Evolutionary conservation across 169 alveolate species (phyloP).

Genomic region (Plasmodium knowlesi): DNA sequence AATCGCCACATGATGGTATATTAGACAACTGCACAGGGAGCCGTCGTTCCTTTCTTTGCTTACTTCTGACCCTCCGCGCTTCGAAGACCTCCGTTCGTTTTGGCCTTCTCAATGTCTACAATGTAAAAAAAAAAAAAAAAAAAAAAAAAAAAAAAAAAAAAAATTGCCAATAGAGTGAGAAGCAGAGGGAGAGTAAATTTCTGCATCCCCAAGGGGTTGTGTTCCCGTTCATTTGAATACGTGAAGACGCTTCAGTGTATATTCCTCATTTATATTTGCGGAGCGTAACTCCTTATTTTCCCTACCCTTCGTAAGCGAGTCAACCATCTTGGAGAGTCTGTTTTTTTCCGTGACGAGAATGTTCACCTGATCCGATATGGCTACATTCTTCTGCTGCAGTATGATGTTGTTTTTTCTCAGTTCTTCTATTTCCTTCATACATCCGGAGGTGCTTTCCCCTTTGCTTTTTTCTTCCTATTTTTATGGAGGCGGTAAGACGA

Average conservation of each 20-base stretch:
- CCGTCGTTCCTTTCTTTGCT: background rate
- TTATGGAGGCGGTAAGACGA: background rate
- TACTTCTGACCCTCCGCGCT: constrained; percentile 7
- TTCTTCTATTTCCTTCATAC: constrained; percentile 40
- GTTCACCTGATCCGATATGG: constrained; percentile 36
- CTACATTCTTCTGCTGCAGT: constrained; percentile 22
- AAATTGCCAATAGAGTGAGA: background rate
- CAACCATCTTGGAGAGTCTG: constrained; percentile 54
- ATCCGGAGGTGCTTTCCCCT: background rate
- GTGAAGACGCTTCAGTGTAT: background rate
- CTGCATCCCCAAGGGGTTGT: background rate
- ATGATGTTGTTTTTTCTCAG: constrained; percentile 10
- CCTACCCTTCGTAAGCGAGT: constrained; percentile 61
- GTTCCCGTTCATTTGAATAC: background rate
- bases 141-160: background rate
- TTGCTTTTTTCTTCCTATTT: constrained; percentile 42
- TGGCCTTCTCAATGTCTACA: constrained; percentile 54
- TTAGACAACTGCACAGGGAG: no score
- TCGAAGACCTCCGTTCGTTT: constrained; percentile 12
- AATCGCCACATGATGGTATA: no score
- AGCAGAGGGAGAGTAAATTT: background rate
- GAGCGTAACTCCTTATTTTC: background rate
- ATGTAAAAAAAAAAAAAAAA: no score
- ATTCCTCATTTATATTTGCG: background rate
- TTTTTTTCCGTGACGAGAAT: constrained; percentile 52